Percentiles rank a stretch among this genome's conserved stretches.
Conservation (phyloP, 306 rosid species). For the Arachis stenosperma region DNA sequence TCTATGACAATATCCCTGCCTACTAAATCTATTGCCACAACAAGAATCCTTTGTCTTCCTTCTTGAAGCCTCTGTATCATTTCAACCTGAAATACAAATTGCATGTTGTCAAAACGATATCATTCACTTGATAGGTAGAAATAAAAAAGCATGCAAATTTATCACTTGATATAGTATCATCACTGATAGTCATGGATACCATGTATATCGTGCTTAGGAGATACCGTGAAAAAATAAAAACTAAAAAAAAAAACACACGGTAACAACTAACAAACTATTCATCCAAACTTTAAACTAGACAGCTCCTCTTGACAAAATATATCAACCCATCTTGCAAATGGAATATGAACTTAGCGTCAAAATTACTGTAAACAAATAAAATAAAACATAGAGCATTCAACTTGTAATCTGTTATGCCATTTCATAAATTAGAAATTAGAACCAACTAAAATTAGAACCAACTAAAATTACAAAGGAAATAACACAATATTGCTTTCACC, state of each 20-base stretch:
- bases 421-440: background rate
- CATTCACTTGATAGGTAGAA: background rate
- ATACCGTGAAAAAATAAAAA: no score
- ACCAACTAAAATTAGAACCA: background rate
- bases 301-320: background rate
- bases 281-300: no score
- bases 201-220: no score
- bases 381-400: background rate
- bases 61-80: constrained; percentile 79
- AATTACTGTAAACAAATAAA: no score
- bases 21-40: constrained; percentile 72
- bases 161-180: no score
- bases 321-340: no score
- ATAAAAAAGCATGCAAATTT: constrained; percentile 7
- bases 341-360: no score
- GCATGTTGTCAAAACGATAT: background rate
- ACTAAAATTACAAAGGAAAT: constrained; percentile 33
- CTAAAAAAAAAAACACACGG: no score
- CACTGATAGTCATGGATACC: no score
- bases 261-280: no score
- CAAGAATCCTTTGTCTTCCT: constrained; percentile 80
- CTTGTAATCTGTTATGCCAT: background rate
- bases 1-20: constrained; percentile 86
- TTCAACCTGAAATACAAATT: constrained; percentile 55
- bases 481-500: background rate